Conservation (phyloP, 176 grass and related monocot genomes). For the Carex littledalei region DNA sequence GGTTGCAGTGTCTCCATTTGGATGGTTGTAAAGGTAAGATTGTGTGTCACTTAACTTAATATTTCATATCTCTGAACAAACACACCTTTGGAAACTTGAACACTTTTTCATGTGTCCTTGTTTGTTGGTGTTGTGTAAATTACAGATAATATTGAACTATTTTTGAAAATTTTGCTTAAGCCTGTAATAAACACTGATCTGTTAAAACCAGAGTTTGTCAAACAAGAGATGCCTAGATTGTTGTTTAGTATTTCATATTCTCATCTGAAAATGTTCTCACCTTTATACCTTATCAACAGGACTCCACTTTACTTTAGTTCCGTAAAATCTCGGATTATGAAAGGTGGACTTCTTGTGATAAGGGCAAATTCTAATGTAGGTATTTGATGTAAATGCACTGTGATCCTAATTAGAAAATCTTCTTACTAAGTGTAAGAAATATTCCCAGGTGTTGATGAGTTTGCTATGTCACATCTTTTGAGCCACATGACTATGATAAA, state of each 20-base stretch:
- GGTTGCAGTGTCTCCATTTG: neutral
- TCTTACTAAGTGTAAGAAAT: slow-evolving; percentile 4
- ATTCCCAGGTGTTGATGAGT: slow-evolving; percentile 13
- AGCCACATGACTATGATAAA: slow-evolving; percentile 14
- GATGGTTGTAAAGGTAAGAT: slow-evolving; percentile 19
- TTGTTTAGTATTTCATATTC: neutral
- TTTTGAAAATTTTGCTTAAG: neutral
- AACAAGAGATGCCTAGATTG: neutral
- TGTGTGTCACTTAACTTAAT: neutral
- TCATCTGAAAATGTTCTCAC: neutral
- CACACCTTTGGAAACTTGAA: neutral
- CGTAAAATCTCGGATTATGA: neutral
- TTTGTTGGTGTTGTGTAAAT: neutral
- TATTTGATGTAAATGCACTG: neutral
- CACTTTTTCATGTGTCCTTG: neutral
- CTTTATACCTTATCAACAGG: neutral
- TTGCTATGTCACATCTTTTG: neutral
- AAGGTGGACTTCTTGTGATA: neutral
- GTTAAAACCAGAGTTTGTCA: neutral
- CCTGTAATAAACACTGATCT: neutral
- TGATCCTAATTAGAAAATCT: neutral
- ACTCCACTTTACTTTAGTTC: neutral
- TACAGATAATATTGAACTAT: neutral
- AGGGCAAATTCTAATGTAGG: neutral
- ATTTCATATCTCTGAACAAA: neutral